Evolutionary conservation across 345 rosid genomes (phyloP), one percentile per base, ranked within the genome.

Genomic region (Turritis glabra): DNA sequence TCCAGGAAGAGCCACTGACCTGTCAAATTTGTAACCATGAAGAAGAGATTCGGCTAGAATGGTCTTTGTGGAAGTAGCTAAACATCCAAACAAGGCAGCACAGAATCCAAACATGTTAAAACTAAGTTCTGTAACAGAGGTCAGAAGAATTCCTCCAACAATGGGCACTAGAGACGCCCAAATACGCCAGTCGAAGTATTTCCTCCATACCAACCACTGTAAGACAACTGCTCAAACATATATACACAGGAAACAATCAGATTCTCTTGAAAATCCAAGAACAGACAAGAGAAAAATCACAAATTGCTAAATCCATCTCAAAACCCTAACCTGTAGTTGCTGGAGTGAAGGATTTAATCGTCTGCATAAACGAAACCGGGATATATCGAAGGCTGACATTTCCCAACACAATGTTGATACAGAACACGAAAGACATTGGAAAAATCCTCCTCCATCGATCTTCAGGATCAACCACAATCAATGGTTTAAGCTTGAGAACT

Each of bases 331-430:
- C 99, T 84, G 99, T 96, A 58, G 99, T 96, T 46, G 99, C 99
- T 25, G 99, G 99, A 69, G 99, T 96, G 73, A 96, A 96, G 22
- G 99, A 96, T 81, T 96, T 96, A 33, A 96, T 96, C 0, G 99
- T 96, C 84, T 96, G 99, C 99, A 96, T 96, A 81, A 96, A 96
- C 2, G 99, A 96, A 68, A 96, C 99, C 2, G 99, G 99, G 38
- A 96, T 96, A 79, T 92, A 96, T 0, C 98, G 89, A 23, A 96
- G 80, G 81, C 99, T 96, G 70, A 96, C 91, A 54, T 96, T 96
- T 46, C 99, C 99, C 75, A 96, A 48, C 67, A 96, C 99, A 21
- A 96, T 96, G 87, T 96, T 96, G 80, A 96, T 83, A 54, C 99
- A 96, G 70, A 96, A 96, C 26, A 96, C 96, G 51, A 92, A 92